A percentile compares a stretch with the other conserved stretches of the same genome.
phyloP scores from a whole-genome alignment of 805 yeast species.

The Ascoidea rubescens region DNA sequence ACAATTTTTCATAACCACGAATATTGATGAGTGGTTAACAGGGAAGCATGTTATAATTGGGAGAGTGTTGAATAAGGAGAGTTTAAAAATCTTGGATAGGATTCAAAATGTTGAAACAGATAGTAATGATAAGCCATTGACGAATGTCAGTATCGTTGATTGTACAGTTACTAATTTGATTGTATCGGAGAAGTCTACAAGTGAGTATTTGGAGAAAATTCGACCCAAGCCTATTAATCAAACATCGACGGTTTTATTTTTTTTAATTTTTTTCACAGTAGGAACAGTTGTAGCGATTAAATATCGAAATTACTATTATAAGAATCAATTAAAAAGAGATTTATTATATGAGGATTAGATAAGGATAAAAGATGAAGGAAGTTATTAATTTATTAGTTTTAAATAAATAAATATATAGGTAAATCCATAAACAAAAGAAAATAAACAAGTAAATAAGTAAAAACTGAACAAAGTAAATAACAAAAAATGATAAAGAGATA shows the following conservation, averaged over 20 bases:
- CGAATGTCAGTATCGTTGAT: slow-evolving; percentile 24
- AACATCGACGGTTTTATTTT: neutral
- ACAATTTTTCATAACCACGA: slow-evolving; percentile 57
- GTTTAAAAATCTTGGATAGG: slow-evolving; percentile 44
- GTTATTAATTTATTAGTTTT: too few species aligned
- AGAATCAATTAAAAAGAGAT: neutral
- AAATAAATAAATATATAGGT: neutral
- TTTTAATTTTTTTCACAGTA: too few species aligned
- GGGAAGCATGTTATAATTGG: slow-evolving; percentile 68
- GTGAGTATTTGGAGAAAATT: neutral
- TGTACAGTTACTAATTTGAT: neutral
- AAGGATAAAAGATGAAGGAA: too few species aligned
- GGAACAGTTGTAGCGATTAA: neutral
- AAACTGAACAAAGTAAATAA: neutral
- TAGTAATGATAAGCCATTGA: slow-evolving; percentile 25
- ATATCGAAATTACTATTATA: neutral
- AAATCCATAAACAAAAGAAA: too few species aligned
- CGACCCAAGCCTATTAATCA: neutral
- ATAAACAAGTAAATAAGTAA: neutral
- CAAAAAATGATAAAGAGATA: neutral
- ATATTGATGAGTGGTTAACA: slow-evolving; percentile 35
- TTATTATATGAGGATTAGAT: neutral
- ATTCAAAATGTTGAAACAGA: slow-evolving; percentile 44
- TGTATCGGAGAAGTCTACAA: neutral
- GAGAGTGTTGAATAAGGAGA: slow-evolving; percentile 41